These are phyloP conservation scores for Talaromyces nanjingensis DNA, from an alignment of 495 filamentous ascomycete species.

Conservation along the genomic window DNA sequence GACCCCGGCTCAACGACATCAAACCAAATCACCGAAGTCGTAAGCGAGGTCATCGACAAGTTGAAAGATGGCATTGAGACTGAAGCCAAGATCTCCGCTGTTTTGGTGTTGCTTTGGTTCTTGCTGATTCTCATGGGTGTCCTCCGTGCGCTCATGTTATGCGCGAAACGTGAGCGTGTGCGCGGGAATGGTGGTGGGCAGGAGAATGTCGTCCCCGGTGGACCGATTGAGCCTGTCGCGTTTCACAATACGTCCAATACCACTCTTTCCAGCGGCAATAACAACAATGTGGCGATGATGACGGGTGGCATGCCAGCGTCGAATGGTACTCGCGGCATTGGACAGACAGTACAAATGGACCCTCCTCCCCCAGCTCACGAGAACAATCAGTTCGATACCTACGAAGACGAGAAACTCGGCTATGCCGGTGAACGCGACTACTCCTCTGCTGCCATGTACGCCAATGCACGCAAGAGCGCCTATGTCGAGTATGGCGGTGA, in stretches of 20 bases:
- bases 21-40: constrained; percentile 73
- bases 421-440: constrained; percentile 36
- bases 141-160: constrained; percentile 51
- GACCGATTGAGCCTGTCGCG: constrained; percentile 10
- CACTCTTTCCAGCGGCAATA: not conserved
- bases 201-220: constrained; percentile 16
- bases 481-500: constrained; percentile 35
- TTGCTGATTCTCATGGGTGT: constrained; percentile 68
- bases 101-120: constrained; percentile 66
- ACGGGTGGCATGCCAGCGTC: not conserved
- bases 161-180: constrained; percentile 30
- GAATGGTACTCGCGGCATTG: not conserved
- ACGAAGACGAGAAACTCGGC: constrained; percentile 37
- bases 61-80: constrained; percentile 57
- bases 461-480: constrained; percentile 21
- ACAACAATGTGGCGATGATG: not conserved
- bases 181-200: constrained; percentile 43
- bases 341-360: not conserved
- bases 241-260: not conserved
- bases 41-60: constrained; percentile 55
- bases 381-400: constrained; percentile 9
- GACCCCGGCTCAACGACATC: constrained; percentile 59
- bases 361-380: not conserved
- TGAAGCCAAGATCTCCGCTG: constrained; percentile 70
- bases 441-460: constrained; percentile 10